These are phyloP conservation scores for Medicago lupulina DNA, from an alignment of 306 rosid genomes.

Conservation along the genomic window DNA sequence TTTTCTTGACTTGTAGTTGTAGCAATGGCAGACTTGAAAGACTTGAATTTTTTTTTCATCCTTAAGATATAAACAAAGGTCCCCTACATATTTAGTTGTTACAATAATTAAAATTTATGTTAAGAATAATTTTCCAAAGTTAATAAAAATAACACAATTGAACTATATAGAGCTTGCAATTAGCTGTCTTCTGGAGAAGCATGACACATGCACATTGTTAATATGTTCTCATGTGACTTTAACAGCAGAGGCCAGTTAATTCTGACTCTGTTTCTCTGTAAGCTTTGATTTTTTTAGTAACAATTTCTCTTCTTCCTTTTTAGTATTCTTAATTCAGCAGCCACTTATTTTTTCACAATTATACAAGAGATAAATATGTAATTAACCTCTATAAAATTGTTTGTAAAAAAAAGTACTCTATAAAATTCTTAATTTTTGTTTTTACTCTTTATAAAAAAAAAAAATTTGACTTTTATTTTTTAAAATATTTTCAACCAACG, in stretches of 20 bases:
- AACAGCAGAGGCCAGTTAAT: slow-evolving; percentile 35
- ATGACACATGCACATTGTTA: slow-evolving; percentile 38
- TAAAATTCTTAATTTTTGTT: neutral
- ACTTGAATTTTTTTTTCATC: neutral
- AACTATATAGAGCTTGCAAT: slow-evolving; percentile 37
- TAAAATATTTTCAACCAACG: too few species aligned
- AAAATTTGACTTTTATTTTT: too few species aligned
- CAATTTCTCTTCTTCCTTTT: neutral
- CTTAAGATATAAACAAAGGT: slow-evolving; percentile 8
- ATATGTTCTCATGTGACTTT: slow-evolving; percentile 35
- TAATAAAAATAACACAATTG: slow-evolving; percentile 1
- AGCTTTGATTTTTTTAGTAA: neutral
- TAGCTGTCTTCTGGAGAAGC: slow-evolving; percentile 42
- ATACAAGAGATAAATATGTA: neutral
- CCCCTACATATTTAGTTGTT: slow-evolving; percentile 32
- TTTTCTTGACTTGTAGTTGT: slow-evolving; percentile 44
- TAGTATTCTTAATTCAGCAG: neutral
- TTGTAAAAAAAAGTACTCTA: too few species aligned
- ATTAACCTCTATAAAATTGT: neutral
- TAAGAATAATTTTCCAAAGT: neutral
- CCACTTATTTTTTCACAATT: neutral
- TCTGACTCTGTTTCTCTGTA: slow-evolving; percentile 25
- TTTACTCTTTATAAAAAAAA: too few species aligned
- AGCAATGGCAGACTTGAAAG: neutral
- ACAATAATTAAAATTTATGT: slow-evolving; percentile 18